Evolutionary conservation across 176 grass and related monocot genomes (phyloP), one percentile per base, ranked within the genome.

Genomic region (Bromus sterilis): DNA sequence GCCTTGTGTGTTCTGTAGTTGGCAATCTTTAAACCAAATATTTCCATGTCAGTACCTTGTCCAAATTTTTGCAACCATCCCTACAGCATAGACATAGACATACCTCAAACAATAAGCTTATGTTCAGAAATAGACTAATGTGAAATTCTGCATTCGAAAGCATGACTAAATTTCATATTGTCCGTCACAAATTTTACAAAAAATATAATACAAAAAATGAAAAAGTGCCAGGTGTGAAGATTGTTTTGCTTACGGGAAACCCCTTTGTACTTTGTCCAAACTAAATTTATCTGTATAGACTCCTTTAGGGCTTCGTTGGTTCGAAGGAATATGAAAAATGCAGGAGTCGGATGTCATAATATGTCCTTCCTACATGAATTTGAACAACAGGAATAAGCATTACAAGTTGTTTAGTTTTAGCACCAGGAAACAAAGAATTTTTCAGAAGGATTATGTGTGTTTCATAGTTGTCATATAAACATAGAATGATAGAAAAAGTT

Each of bases 31-130:
- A 78, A 44, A 37, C 60, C 5, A 49, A 81, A 87, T 36, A 7
- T 58, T 36, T 74, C 78, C 46, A 66, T 6, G 43, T 16, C 11
- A 58, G 18, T 21, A 59, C 48, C 42, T 2, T 43, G n/a, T 20
- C 40, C 74, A 65, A 78, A 28, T 9, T 65, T 76, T 21, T 73
- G 80, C 56, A 72, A 8, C 43, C 66, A 65, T 57, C 80, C 86
- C 86, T 88, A 44, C 56, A 88, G 66, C 7, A 64, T 9, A 79
- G 42, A 11, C 43, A 78, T 15, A 36, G 16, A 13, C 31, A 42
- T 3, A 36, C 21, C 61, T 66, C 28, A 33, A 56, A 64, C 40
- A 56, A 63, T 26, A 34, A 77, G 36, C 33, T 63, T 72, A 32
- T 69, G 35, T 11, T 60, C 55, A 53, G 46, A 61, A 20, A 49